Evolutionary conservation across 176 grass and related monocot genomes (phyloP).

Genomic region (Musa beccarii): DNA sequence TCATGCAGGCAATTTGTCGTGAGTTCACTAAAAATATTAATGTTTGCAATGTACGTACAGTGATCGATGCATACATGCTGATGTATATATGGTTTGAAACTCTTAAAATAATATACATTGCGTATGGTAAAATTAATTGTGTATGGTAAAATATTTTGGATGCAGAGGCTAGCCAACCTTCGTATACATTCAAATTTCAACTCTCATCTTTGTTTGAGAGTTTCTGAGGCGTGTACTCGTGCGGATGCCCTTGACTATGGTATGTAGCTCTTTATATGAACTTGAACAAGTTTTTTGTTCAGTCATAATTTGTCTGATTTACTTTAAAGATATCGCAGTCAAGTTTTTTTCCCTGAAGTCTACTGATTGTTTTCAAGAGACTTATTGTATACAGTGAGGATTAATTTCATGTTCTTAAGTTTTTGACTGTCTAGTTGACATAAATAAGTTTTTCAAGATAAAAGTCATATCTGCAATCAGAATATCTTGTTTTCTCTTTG

Average conservation of each 20-base stretch:
- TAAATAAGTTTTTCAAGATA: no score
- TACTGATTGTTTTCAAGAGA: no score
- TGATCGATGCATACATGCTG: no score
- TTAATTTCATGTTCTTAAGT: no score
- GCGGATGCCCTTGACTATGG: slow-evolving; percentile 62
- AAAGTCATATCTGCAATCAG: no score
- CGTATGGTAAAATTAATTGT: not conserved
- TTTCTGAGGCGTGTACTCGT: slow-evolving; percentile 75
- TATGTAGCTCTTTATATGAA: slow-evolving; percentile 27
- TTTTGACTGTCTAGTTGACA: no score
- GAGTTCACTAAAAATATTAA: no score
- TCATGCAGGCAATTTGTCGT: no score
- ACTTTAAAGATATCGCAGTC: not conserved
- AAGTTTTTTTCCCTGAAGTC: not conserved
- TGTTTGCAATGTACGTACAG: no score
- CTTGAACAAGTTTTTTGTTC: not conserved
- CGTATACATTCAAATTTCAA: slow-evolving; percentile 94
- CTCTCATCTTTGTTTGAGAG: slow-evolving; percentile 85
- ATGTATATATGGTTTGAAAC: not conserved
- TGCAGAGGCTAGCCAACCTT: slow-evolving; percentile 84
- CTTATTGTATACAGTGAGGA: no score
- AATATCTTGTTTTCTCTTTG: not conserved
- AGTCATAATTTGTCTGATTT: not conserved
- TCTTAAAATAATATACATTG: no score
- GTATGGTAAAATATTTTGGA: slow-evolving; percentile 7